Evolutionary conservation across 129 eudicot species (phyloP).

Genomic region (Flaveria linearis): DNA sequence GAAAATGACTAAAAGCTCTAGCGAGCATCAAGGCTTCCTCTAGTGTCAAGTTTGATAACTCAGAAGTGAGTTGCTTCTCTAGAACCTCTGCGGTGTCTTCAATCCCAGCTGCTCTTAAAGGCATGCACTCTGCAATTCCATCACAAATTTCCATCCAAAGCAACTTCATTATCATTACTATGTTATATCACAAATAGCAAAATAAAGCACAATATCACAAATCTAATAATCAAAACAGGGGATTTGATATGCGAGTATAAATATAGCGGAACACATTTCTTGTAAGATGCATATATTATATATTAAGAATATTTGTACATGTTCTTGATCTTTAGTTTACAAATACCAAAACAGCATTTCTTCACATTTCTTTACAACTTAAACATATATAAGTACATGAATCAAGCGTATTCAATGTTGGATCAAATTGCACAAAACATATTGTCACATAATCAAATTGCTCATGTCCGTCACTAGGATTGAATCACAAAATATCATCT

Average conservation of each 20-base stretch:
- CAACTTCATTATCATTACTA: constrained; percentile 2
- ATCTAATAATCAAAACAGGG: constrained; percentile 1
- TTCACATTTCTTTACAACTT: neutral
- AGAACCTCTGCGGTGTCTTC: constrained; percentile 82
- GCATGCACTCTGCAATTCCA: constrained; percentile 78
- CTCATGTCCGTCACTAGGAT: neutral
- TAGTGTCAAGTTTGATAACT: constrained; percentile 74
- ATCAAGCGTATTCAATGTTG: neutral
- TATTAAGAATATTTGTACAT: neutral
- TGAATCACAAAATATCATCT: neutral
- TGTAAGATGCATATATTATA: neutral
- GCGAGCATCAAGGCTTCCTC: constrained; percentile 84
- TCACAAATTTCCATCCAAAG: constrained; percentile 26
- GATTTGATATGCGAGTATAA: constrained; percentile 12
- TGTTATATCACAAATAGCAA: constrained; percentile 12
- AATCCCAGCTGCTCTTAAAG: constrained; percentile 76
- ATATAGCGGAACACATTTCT: constrained; percentile 5
- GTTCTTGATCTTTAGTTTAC: constrained; percentile 5
- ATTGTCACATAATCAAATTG: neutral
- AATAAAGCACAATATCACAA: constrained; percentile 14
- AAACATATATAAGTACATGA: neutral
- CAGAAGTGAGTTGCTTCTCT: constrained; percentile 79
- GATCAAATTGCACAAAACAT: neutral
- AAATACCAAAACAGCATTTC: neutral
- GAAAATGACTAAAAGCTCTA: constrained; percentile 86